Base-by-base conservation (phyloP, 192 early-diverging fungal species). In the Podochytrium sp. region DNA sequence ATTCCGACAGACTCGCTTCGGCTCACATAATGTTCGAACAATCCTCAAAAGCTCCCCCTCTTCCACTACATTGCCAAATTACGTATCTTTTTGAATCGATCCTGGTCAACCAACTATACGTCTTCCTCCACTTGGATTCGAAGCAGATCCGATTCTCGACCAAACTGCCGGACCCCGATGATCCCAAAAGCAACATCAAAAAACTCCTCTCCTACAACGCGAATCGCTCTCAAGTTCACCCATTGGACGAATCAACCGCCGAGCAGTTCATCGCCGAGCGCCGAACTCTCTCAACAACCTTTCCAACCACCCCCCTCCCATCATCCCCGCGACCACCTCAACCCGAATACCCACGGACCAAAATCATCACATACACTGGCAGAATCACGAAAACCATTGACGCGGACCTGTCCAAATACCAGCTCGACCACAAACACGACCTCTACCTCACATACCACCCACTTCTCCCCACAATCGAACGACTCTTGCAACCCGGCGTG, bases 351-450 rank as follows among this genome's bases (percentile, higher is more conserved):
- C n/a, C n/a, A n/a, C n/a, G n/a, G n/a, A 61, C 30, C 23, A 37
- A 37, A 1, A 32, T 61, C 3, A 16, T 61, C 4, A 33, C 30
- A 18, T 69, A 69, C 37, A 56, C 53, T 3, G 66, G 66, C 6
- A 55, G 7, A 25, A 55, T 69, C n/a, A 69, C 66, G 10, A 55
- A 55, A 55, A 30, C 55, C 35, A 18, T 69, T 18, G 53, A 69
- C 29, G 18, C 35, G 14, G 50, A 55, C n/a, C 30, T 56, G 16
- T 47, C 50, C 6, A 69, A 56, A 69, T 69, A 41, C 34, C 30
- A 69, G 29, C 51, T 69, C 16, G 66, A 69, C 37, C 25, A 40
- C 51, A 69, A 69, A 55, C 53, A 69, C 35, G 66, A 69, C 33
- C 29, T 69, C 1, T 69, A 69, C 35, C 20, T 69, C 32, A 55